phyloP scores from a whole-genome alignment of 371 early-diverging fungal species.

The Parasitella parasitica region DNA sequence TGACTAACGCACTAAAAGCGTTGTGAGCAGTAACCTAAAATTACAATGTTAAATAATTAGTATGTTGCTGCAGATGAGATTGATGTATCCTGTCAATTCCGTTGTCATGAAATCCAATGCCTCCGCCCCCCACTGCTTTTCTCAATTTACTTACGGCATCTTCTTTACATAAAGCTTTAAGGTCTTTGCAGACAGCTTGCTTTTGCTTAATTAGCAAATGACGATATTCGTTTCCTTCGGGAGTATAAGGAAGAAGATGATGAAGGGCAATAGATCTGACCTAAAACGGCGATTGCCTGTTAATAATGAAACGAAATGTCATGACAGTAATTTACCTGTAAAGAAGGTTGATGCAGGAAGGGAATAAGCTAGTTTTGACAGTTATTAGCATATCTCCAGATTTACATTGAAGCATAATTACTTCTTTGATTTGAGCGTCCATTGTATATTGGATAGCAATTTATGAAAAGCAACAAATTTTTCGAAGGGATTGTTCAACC shows the following conservation, averaged over 20 bases:
- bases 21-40: constrained; percentile 79
- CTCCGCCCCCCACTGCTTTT: neutral
- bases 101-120: neutral
- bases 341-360: constrained; percentile 64
- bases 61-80: neutral
- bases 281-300: constrained; percentile 29
- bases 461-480: neutral
- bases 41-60: neutral
- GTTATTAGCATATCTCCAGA: neutral
- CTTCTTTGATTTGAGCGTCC: constrained; percentile 31
- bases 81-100: neutral
- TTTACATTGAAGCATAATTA: too few relatives aligned
- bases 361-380: constrained; percentile 47
- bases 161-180: constrained; percentile 71
- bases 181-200: constrained; percentile 58
- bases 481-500: neutral
- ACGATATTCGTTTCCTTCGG: constrained; percentile 61
- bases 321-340: constrained; percentile 47
- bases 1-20: constrained; percentile 80
- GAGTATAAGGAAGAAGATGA: constrained; percentile 76
- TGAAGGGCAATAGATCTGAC: constrained; percentile 78
- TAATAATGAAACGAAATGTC: neutral
- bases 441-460: neutral
- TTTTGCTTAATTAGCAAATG: constrained; percentile 62
- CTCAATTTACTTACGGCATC: constrained; percentile 57